Base-by-base conservation (phyloP, 805 yeast genomes). In the Komagataella ulmi region DNA sequence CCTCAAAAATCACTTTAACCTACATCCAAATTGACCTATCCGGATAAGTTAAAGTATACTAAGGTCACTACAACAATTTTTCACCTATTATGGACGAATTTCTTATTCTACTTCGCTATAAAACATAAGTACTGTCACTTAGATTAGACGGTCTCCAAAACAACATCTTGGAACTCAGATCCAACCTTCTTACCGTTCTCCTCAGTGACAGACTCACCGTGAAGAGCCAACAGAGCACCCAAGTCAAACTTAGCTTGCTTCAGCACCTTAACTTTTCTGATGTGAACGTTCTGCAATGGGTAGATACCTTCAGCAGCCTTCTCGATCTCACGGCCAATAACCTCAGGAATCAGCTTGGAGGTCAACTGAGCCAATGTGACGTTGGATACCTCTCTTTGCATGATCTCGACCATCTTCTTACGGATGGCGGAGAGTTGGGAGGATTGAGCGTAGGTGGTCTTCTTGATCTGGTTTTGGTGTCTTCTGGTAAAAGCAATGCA, bases 401-500 rank as follows among this genome's bases (percentile, higher is more conserved):
- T 88, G 75, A 90, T 88, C 73, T 91, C 97, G 66, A 79, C 76
- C 88, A 90, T 89, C 82, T 85, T 88, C 79, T 90, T 90, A 83
- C 98, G 87, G 68, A 89, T 87, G 73, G 88, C 95, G 77, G 96
- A 89, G 77, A 90, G 84, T 79, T 90, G 93, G 62, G 98, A 90
- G 58, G 95, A 79, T 81, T 90, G 96, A 70, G 98, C 98, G 76
- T 90, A 90, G 64, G 97, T 80, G 68, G 97, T 88, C 85, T 88
- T 91, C 85, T 88, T 91, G 73, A 90, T 81, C 79, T 90, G 98
- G 85, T 87, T 88, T 65, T 89, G 83, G 74, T 86, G 90, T 76
- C 96, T 88, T 84, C 85, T 89, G 79, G 98, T 91, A 95, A 90
- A 90, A 60, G 95, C 98, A 78, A 91, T 88, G 72, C 91, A 93